Evolutionary conservation across 352 stramenopile species (phyloP), one percentile per base, ranked within the genome.

Genomic region (Globisporangium megalacanthum): DNA sequence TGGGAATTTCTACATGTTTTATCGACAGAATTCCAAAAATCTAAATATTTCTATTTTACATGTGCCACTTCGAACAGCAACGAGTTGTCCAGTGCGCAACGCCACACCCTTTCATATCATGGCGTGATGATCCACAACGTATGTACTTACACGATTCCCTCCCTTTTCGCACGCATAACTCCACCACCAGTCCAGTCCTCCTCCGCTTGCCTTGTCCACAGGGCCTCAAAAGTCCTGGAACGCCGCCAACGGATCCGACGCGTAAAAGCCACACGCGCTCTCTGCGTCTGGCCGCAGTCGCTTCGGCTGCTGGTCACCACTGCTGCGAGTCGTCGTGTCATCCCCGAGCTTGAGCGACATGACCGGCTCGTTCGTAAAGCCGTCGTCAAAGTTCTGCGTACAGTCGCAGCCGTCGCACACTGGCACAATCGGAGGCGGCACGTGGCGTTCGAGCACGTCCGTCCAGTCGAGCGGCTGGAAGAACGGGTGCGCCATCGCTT

Each of bases 341-440:
- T 35, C n/a, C 19, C 33, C 51, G 17, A 58, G 53, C 29, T 42
- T 44, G 25, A 89, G 68, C 20, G 70, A 78, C 39, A 72, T 44
- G 49, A 91, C 78, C 0, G 72, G 76, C 45, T 81, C 75, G 37
- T 55, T 79, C 39, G 83, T 94, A 60, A 92, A 94, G 54, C 83
- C 83, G 63, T 91, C 80, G 77, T 94, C 83, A 64, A 94, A 94
- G 66, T 94, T 92, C 36, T 81, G 66, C 9, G 79, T 91, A 65
- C 73, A 88, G n/a, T 89, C 82, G 63, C 60, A 51, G 42, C 76
- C 74, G 36, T 53, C 49, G 48, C 74, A 84, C n/a, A 71, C 52
- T 3, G 81, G 83, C 8, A 84, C 66, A 37, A 94, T 86, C 36
- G 83, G 83, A 25, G 83, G 83, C 31, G 56, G 45, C 35, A 89